Conservation (phyloP, 768 basidiomycete species). For the Lentinula sp. region DNA sequence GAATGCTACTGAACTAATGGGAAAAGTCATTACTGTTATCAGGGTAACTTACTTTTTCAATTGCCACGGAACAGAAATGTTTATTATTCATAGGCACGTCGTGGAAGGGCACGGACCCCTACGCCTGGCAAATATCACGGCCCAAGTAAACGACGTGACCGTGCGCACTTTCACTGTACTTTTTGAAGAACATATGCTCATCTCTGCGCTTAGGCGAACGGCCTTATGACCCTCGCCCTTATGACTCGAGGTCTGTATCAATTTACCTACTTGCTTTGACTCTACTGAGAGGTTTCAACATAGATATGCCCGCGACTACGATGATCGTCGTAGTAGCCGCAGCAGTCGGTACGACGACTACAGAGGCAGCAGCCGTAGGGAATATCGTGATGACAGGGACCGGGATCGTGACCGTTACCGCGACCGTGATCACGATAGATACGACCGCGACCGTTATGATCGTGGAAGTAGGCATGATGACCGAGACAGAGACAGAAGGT, state of each 20-base stretch:
- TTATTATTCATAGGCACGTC: constrained; percentile 51
- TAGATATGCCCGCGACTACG: constrained; percentile 17
- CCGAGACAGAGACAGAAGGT: not conserved
- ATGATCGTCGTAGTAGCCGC: constrained; percentile 17
- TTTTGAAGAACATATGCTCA: constrained; percentile 1
- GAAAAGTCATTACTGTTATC: constrained; percentile 85
- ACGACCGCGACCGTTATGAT: not conserved
- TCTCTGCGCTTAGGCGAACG: constrained; percentile 51
- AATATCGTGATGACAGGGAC: constrained; percentile 18
- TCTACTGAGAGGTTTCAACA: constrained; percentile 6
- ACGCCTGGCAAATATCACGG: constrained; percentile 96
- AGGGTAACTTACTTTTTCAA: constrained; percentile 43
- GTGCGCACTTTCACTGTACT: constrained; percentile 22
- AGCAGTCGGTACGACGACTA: constrained; percentile 15
- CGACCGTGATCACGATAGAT: constrained; percentile 1
- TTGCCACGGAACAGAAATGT: not conserved
- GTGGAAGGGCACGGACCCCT: constrained; percentile 84
- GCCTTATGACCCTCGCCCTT: constrained; percentile 88
- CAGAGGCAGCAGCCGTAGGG: constrained; percentile 14
- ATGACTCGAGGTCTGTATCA: constrained; percentile 72
- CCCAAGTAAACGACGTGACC: constrained; percentile 74
- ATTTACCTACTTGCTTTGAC: constrained; percentile 28
- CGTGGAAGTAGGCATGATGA: not conserved
- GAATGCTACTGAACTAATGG: constrained; percentile 79
- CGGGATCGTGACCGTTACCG: constrained; percentile 2